phyloP scores from a whole-genome alignment of 768 basidiomycete genomes.

The Mrakia frigida region DNA sequence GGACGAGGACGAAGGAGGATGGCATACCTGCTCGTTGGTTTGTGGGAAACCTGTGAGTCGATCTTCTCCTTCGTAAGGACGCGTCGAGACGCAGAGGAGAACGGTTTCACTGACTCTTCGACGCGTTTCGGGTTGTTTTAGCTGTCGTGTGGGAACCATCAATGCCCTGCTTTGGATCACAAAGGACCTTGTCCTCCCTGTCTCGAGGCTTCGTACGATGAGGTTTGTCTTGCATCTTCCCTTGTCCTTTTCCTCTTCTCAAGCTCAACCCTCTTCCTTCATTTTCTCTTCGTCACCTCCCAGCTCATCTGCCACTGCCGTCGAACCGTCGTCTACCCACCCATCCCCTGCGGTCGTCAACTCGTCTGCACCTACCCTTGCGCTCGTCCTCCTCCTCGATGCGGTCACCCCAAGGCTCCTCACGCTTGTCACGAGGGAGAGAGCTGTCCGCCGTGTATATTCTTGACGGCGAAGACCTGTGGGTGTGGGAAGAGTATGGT shows the following conservation, averaged over 20 bases:
- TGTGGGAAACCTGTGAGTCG: constrained; percentile 11
- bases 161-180: constrained; percentile 75
- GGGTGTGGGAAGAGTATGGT: constrained; percentile 78
- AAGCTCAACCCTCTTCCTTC: no score
- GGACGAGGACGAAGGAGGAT: constrained; percentile 54
- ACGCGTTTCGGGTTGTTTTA: constrained; percentile 8
- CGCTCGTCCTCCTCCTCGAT: constrained; percentile 60
- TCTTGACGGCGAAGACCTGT: constrained; percentile 70
- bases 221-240: constrained; percentile 52
- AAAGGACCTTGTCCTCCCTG: constrained; percentile 75
- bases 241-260: background rate
- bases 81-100: background rate
- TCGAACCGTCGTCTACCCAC: constrained; percentile 79
- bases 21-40: constrained; percentile 26
- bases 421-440: constrained; percentile 79
- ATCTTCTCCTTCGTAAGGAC: background rate
- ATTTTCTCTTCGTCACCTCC: background rate
- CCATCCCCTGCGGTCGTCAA: constrained; percentile 62
- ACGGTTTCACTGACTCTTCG: background rate
- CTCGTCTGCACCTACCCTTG: constrained; percentile 80
- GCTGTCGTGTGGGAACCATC: constrained; percentile 40
- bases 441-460: constrained; percentile 80
- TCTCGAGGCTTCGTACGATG: constrained; percentile 83
- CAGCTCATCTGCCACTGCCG: constrained; percentile 78
- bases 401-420: constrained; percentile 71